phyloP scores from a whole-genome alignment of 768 basidiomycete genomes.

The Lactarius hengduanensis region DNA sequence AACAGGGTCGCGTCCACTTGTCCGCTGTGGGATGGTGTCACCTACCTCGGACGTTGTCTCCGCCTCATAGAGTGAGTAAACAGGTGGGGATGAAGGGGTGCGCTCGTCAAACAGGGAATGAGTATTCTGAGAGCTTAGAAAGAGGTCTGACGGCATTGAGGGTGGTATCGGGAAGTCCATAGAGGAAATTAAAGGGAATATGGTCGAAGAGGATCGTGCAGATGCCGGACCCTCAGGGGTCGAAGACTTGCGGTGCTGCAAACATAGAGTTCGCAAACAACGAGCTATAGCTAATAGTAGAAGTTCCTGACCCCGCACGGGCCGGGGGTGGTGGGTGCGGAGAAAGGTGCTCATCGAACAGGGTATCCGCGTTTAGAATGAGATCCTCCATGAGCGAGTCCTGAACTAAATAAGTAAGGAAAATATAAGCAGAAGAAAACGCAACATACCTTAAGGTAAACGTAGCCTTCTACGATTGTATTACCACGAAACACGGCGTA shows the following conservation, averaged over 20 bases:
- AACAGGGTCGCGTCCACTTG: too few relatives aligned
- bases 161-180: too few relatives aligned
- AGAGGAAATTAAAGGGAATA: background rate
- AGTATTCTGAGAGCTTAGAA: background rate
- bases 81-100: too few relatives aligned
- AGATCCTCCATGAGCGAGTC: constrained; percentile 82
- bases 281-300: too few relatives aligned
- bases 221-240: background rate
- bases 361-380: constrained; percentile 61
- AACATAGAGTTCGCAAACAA: too few relatives aligned
- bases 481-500: constrained; percentile 90
- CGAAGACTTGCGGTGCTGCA: too few relatives aligned
- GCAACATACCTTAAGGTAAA: constrained; percentile 64
- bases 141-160: background rate
- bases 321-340: constrained; percentile 70
- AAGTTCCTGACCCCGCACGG: too few relatives aligned
- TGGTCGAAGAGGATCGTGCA: background rate
- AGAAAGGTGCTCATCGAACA: constrained; percentile 57
- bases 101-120: too few relatives aligned
- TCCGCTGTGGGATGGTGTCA: too few relatives aligned
- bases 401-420: constrained; percentile 34
- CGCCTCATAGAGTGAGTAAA: too few relatives aligned
- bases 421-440: background rate
- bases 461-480: constrained; percentile 76
- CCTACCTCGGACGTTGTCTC: too few relatives aligned